Evolutionary conservation across 345 rosid genomes (phyloP).

Genomic region (Gynandropsis gynandra): DNA sequence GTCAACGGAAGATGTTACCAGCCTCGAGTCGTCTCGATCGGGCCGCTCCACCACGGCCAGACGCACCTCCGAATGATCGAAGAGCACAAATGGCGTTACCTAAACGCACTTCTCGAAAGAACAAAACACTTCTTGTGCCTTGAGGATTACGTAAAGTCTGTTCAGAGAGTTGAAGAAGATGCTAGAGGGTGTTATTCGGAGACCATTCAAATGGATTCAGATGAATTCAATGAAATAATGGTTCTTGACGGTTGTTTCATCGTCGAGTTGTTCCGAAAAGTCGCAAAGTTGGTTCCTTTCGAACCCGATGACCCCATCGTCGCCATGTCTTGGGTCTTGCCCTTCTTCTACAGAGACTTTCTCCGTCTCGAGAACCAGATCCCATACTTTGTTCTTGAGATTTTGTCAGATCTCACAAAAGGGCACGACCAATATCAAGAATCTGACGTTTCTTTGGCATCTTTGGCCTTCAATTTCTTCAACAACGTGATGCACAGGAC

Average conservation of each 20-base stretch:
- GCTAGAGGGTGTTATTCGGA: constrained; percentile 73
- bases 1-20: constrained; percentile 50
- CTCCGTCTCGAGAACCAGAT: constrained; percentile 45
- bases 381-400: constrained; percentile 60
- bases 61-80: constrained; percentile 49
- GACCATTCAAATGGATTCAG: constrained; percentile 27
- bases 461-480: constrained; percentile 55
- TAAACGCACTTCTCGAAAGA: constrained; percentile 41
- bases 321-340: constrained; percentile 63
- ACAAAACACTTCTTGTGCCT: constrained; percentile 26
- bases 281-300: constrained; percentile 26
- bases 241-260: constrained; percentile 64
- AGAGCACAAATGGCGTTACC: constrained; percentile 76
- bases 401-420: constrained; percentile 40
- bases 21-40: constrained; percentile 66
- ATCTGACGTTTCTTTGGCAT: constrained; percentile 28
- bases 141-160: constrained; percentile 37
- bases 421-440: constrained; percentile 23
- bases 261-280: constrained; percentile 57
- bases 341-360: constrained; percentile 61
- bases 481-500: constrained; percentile 42
- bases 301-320: constrained; percentile 61
- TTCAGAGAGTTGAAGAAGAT: constrained; percentile 32
- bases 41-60: constrained; percentile 60
- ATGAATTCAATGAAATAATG: constrained; percentile 61